Percentiles rank a stretch among this genome's conserved stretches.
Conservation (phyloP, 2,329 filamentous ascomycete species). For the Trichoderma endophyticum region DNA sequence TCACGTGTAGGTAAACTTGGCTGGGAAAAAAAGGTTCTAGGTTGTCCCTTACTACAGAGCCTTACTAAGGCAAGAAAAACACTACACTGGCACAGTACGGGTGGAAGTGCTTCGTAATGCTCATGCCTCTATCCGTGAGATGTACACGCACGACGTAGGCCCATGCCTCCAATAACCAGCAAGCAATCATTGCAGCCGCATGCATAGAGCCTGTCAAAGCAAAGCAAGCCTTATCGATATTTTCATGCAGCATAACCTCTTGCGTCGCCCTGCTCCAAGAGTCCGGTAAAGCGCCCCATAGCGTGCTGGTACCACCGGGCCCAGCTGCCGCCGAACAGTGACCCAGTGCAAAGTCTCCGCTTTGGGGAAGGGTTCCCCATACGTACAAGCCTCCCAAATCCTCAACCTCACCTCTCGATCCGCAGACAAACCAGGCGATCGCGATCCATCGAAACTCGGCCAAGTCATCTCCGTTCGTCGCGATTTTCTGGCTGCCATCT, state of each 20-base stretch:
- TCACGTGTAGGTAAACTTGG: background rate
- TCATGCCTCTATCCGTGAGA: slow-evolving; percentile 7
- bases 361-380: slow-evolving; percentile 37
- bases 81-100: background rate
- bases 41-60: background rate
- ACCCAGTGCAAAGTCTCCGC: slow-evolving; percentile 36
- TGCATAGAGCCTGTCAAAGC: slow-evolving; percentile 1
- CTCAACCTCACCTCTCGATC: slow-evolving; percentile 56
- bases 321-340: slow-evolving; percentile 23
- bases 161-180: slow-evolving; percentile 8
- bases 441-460: slow-evolving; percentile 51
- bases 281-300: slow-evolving; percentile 15
- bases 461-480: slow-evolving; percentile 40
- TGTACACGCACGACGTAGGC: slow-evolving; percentile 1
- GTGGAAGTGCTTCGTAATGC: background rate
- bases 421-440: slow-evolving; percentile 48
- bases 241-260: background rate
- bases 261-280: slow-evolving; percentile 10
- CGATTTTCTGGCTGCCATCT: slow-evolving; percentile 47
- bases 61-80: background rate
- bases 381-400: slow-evolving; percentile 39
- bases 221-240: slow-evolving; percentile 15
- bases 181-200: background rate
- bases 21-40: background rate
- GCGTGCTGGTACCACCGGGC: slow-evolving; percentile 19